These are phyloP conservation scores for Phialophora expanda DNA, from an alignment of 2,329 filamentous ascomycete genomes.

Conservation along the genomic window DNA sequence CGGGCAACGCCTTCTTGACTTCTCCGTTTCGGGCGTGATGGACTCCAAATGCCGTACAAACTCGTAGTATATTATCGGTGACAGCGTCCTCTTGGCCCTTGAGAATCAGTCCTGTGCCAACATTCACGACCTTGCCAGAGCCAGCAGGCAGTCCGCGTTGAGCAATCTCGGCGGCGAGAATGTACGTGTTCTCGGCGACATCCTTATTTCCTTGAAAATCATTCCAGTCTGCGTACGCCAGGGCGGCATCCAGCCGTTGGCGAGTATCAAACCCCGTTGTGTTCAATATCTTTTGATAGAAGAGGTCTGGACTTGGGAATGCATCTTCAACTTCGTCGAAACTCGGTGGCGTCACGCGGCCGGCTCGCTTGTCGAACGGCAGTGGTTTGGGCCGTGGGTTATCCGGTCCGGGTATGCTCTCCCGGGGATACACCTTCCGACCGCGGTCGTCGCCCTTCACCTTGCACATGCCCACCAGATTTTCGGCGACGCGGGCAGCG, in stretches of 20 bases:
- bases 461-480: constrained; percentile 75
- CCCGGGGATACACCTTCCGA: constrained; percentile 64
- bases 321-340: constrained; percentile 77
- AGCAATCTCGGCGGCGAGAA: constrained; percentile 77
- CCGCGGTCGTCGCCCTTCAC: constrained; percentile 59
- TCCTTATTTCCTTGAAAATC: constrained; percentile 73
- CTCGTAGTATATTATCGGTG: constrained; percentile 74
- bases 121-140: constrained; percentile 58
- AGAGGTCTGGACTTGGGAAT: constrained; percentile 72
- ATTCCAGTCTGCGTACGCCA: constrained; percentile 84
- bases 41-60: constrained; percentile 77
- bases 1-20: constrained; percentile 73
- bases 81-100: constrained; percentile 60
- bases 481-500: constrained; percentile 75
- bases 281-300: constrained; percentile 81
- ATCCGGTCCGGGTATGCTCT: constrained; percentile 78
- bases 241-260: constrained; percentile 79
- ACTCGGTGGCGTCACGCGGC: constrained; percentile 59
- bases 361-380: constrained; percentile 61
- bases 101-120: constrained; percentile 67
- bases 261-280: constrained; percentile 78
- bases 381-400: constrained; percentile 80
- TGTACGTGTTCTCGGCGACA: constrained; percentile 73
- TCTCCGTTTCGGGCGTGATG: constrained; percentile 75
- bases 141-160: constrained; percentile 57